Evolutionary conservation across 2,329 filamentous ascomycete genomes (phyloP), one percentile per base, ranked within the genome.

Genomic region (Penicillium sp.): DNA sequence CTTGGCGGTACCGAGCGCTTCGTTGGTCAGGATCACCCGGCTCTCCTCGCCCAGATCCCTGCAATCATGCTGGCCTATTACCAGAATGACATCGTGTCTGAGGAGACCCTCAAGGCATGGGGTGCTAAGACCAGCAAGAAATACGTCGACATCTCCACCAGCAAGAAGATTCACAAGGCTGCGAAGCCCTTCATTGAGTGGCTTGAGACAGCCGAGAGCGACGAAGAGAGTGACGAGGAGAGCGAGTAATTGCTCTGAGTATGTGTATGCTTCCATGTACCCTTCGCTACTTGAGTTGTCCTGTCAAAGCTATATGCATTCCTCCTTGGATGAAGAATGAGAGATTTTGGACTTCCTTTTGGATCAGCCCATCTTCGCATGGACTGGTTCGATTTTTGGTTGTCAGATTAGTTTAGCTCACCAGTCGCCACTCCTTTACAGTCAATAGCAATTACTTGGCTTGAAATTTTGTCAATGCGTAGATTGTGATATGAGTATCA

Each of bases 121-220:
- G 92, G 91, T 58, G 80, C 82, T 68, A 95, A 93, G 80, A 90
- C 92, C 52, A 95, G 89, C 82, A 96, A 95, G 86, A 96, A 96
- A 78, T 97, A 97, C 70, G 88, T 95, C 62, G 92, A 97, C 69
- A 74, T 95, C 53, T 70, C 85, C 52, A 91, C 84, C 54, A 95
- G 89, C 76, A 92, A 90, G 80, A 95, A 95, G 80, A 90, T 97
- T 56, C 89, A 91, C 76, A 92, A 95, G 79, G 87, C 89, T 58
- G 90, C 93, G 46, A 88, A 95, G 77, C 86, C 88, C 57, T 99
- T 99, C 81, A 80, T 96, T 66, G 87, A 84, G 63, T 97, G 91
- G 92, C 89, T 97, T 50, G 83, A 89, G 61, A 89, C 87, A 72
- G 91, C 91, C 46, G 87, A 91, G 71, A 82, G 80, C 56, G 82